These are phyloP conservation scores for Rhodamnia rubescens DNA, from an alignment of 345 rosid genomes.

Conservation along the genomic window DNA sequence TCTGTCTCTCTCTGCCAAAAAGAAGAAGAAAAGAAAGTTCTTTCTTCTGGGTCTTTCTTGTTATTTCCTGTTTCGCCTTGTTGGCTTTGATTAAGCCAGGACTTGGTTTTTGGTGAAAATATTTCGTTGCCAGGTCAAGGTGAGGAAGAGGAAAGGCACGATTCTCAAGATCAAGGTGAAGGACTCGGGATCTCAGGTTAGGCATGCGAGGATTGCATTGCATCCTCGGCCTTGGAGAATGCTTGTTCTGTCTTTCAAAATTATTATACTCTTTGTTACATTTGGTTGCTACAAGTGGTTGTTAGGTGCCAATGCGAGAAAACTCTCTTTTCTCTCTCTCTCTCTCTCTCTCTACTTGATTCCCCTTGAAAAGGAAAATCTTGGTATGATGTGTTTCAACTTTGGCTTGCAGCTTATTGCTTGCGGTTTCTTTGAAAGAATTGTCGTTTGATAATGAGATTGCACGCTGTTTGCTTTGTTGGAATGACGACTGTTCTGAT, in stretches of 20 bases:
- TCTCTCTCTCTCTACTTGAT: neutral
- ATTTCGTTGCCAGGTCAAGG: slow-evolving; percentile 2
- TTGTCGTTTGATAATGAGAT: neutral
- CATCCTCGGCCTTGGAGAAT: neutral
- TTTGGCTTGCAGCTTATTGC: neutral
- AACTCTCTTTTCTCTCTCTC: no score
- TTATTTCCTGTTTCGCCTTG: neutral
- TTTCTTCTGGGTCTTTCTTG: neutral
- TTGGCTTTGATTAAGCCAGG: neutral
- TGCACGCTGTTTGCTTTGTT: neutral
- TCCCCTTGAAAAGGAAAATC: neutral
- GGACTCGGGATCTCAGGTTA: slow-evolving; percentile 12
- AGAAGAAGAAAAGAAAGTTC: neutral
- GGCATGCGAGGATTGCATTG: slow-evolving; percentile 1
- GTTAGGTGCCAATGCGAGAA: neutral
- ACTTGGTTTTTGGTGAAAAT: neutral
- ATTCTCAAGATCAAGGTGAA: slow-evolving; percentile 19
- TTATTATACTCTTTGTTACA: neutral
- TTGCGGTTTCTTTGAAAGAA: neutral
- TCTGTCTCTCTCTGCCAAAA: neutral
- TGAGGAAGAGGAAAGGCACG: slow-evolving; percentile 9
- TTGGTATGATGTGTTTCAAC: neutral
- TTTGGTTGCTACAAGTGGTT: neutral
- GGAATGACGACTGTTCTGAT: neutral
- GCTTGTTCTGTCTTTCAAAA: neutral